Evolutionary conservation across 495 filamentous ascomycete genomes (phyloP), one percentile per base, ranked within the genome.

Genomic region (Talaromyces adpressus): DNA sequence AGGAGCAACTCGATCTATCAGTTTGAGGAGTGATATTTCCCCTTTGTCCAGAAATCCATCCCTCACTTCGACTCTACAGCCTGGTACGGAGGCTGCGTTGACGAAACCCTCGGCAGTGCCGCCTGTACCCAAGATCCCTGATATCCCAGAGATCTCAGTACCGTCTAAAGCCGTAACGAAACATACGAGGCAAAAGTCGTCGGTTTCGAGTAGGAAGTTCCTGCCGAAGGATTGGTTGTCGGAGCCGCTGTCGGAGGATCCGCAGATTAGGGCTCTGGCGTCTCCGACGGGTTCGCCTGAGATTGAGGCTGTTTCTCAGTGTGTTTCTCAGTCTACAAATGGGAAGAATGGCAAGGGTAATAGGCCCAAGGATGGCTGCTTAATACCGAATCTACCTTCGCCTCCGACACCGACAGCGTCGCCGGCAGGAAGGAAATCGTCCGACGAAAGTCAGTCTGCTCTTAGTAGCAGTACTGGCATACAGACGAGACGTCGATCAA

Each of bases 251-350:
- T 78, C 75, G 27, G 68, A 68, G 3, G 77, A 80, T 51, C 77
- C 77, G 30, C 75, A 80, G 51, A 80, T 80, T 51, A 72, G 70
- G 0, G 76, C 77, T 12, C 72, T 80, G 6, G 68, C 62, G 18
- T 63, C 62, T 6, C 72, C 22, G 71, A 77, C 34, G 67, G 73
- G 11, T 71, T 71, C 54, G 47, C 67, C 25, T 5, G 29, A 58
- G 23, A 18, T 58, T 18, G 34, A 61, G 18, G 32, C 58, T 47
- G 39, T 47, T n/a, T 27, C n/a, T 45, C 12, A 1, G 11, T 67
- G 39, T 47, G 39, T 47, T n/a, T 27, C n/a, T 45, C 12, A 1
- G 11, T 67, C 69, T 4, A 64, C 8, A 12, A 3, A 0, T 27
- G 23, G 64, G 1, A 73, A 74, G 59, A 61, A 73, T 16, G 71